Percentiles rank a stretch among this genome's conserved stretches.
phyloP scores from a whole-genome alignment of 2,329 filamentous ascomycete genomes.

The Plenodomus lindquistii region DNA sequence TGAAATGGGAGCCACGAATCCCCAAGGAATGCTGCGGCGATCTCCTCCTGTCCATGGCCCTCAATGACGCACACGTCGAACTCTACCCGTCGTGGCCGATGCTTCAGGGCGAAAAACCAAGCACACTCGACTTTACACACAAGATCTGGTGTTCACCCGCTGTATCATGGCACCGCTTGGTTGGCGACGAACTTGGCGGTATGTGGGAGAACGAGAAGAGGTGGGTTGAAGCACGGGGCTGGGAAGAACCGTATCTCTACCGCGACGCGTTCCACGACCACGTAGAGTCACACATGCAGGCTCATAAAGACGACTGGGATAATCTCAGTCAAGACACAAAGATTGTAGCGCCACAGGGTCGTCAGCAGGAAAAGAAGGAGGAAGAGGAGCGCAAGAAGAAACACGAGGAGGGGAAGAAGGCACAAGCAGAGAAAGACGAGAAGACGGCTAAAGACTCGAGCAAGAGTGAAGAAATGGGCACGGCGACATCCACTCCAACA shows the following conservation, averaged over 20 bases:
- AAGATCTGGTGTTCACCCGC: constrained; percentile 50
- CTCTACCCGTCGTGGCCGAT: constrained; percentile 47
- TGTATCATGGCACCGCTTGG: constrained; percentile 44
- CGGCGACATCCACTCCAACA: no score
- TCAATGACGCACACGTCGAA: constrained; percentile 41
- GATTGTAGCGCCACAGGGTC: constrained; percentile 20
- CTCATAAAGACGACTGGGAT: constrained; percentile 40
- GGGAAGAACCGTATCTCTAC: constrained; percentile 38
- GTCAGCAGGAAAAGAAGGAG: constrained; percentile 15
- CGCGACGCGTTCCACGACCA: constrained; percentile 39
- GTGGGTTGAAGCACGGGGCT: constrained; percentile 40
- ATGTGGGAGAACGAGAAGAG: constrained; percentile 39
- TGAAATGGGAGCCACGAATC: constrained; percentile 39
- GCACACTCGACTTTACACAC: constrained; percentile 44
- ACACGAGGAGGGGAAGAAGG: constrained; percentile 3
- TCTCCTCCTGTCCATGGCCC: constrained; percentile 38
- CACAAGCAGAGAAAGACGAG: constrained; percentile 2
- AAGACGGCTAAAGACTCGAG: not conserved
- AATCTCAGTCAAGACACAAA: constrained; percentile 29
- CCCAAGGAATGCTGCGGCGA: constrained; percentile 46
- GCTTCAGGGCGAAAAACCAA: constrained; percentile 49
- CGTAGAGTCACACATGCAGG: constrained; percentile 33
- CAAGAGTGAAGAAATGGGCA: not conserved
- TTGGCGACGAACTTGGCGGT: constrained; percentile 22
- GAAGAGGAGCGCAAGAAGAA: constrained; percentile 11